Conservation (phyloP, 306 rosid genomes). For the Abrus precatorius region DNA sequence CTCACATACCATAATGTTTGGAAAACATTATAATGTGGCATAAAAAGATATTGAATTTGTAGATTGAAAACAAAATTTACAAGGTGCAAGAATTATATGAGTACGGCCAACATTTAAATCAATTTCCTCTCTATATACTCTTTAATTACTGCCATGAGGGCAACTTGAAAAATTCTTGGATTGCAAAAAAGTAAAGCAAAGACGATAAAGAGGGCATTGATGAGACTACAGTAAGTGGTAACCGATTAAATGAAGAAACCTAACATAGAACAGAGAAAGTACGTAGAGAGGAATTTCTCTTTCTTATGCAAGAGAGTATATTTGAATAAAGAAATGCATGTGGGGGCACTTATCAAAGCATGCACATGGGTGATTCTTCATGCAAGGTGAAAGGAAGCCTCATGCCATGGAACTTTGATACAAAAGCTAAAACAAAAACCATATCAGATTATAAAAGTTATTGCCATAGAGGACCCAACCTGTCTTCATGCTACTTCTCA, state of each 20-base stretch:
- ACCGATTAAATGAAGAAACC: conserved; percentile 48
- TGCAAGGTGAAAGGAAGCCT: conserved; percentile 47
- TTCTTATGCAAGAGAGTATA: conserved; percentile 23
- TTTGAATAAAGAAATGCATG: conserved; percentile 45
- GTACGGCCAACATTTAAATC: conserved; percentile 1
- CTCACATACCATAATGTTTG: conserved; percentile 25
- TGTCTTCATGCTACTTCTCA: conserved; percentile 44
- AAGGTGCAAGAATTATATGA: not conserved
- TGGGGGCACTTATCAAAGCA: conserved; percentile 40
- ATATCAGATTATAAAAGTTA: conserved; percentile 35
- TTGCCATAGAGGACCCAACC: conserved; percentile 46
- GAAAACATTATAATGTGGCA: conserved; percentile 37
- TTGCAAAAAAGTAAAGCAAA: conserved; percentile 23
- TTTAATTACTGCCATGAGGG: not conserved
- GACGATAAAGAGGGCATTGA: conserved; percentile 7
- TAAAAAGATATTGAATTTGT: not conserved
- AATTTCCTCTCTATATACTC: not conserved
- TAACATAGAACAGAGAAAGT: conserved; percentile 19
- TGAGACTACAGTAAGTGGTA: conserved; percentile 14
- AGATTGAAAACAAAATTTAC: not conserved
- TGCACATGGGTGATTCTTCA: conserved; percentile 56
- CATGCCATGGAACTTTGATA: conserved; percentile 40
- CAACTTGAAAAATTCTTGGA: not conserved
- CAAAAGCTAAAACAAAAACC: conserved; percentile 36
- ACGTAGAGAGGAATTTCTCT: conserved; percentile 21